Evolutionary conservation across 805 yeast genomes (phyloP).

Genomic region (Pichia deserticola): DNA sequence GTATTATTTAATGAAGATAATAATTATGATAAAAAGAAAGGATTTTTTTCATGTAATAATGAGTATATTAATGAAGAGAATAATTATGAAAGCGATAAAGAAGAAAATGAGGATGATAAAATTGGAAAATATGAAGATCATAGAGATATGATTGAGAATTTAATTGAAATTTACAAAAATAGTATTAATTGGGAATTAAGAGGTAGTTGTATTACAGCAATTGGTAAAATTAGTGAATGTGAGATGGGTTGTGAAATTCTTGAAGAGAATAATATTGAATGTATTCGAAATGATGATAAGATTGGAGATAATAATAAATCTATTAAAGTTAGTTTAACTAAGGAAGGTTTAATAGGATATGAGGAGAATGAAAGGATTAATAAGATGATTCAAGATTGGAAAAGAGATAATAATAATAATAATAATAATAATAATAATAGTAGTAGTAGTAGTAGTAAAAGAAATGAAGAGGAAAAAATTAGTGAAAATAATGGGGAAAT

Average conservation of each 20-base stretch:
- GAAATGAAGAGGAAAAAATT: background rate
- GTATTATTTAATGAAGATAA: background rate
- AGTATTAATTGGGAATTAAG: conserved; percentile 3
- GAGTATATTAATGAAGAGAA: no score
- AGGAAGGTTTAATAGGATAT: conserved; percentile 1
- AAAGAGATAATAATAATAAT: background rate
- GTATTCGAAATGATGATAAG: background rate
- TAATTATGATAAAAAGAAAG: no score
- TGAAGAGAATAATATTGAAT: background rate
- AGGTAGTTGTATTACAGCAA: background rate
- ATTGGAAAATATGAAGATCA: background rate
- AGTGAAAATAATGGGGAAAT: background rate
- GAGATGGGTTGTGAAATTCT: background rate
- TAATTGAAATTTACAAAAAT: background rate
- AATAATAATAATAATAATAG: background rate
- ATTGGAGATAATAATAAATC: background rate
- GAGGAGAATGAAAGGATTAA: background rate
- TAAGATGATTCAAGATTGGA: background rate
- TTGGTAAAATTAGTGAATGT: background rate
- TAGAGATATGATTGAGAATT: background rate
- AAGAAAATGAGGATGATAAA: background rate
- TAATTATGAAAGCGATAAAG: background rate
- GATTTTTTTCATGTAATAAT: no score
- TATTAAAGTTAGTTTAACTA: background rate
- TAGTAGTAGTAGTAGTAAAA: no score